phyloP scores from a whole-genome alignment of 495 filamentous ascomycete species.

The Chaetomium fimeti region DNA sequence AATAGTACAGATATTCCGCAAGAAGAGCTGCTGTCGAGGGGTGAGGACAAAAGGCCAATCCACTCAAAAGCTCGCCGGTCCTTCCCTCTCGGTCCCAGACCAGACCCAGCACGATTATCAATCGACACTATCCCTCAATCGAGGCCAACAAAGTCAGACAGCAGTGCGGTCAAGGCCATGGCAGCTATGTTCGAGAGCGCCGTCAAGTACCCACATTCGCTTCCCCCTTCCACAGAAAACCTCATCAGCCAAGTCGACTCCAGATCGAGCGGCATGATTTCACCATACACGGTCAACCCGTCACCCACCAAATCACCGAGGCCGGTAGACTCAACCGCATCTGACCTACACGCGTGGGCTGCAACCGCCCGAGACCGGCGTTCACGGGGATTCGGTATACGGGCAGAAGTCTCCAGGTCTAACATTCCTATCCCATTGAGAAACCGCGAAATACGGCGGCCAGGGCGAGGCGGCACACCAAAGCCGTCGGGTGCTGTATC shows the following conservation, averaged over 20 bases:
- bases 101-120: neutral
- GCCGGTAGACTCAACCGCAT: constrained; percentile 11
- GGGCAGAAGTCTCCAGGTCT: constrained; percentile 10
- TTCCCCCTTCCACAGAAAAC: constrained; percentile 14
- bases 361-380: neutral
- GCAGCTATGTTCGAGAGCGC: constrained; percentile 45
- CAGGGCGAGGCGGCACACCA: neutral
- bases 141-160: constrained; percentile 11
- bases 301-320: constrained; percentile 10
- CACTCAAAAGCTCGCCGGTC: neutral
- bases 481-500: neutral
- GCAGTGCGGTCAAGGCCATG: constrained; percentile 46
- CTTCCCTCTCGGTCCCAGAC: neutral
- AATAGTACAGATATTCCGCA: neutral
- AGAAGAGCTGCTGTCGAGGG: neutral
- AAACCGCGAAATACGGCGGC: neutral
- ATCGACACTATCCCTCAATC: constrained; percentile 11
- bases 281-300: constrained; percentile 34
- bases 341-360: neutral
- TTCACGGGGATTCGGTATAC: neutral
- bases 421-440: neutral
- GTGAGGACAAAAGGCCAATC: neutral
- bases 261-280: constrained; percentile 29
- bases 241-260: constrained; percentile 3
- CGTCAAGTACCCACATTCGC: constrained; percentile 17